phyloP scores from a whole-genome alignment of 2,329 filamentous ascomycete genomes.

The Monilinia aucupariae region DNA sequence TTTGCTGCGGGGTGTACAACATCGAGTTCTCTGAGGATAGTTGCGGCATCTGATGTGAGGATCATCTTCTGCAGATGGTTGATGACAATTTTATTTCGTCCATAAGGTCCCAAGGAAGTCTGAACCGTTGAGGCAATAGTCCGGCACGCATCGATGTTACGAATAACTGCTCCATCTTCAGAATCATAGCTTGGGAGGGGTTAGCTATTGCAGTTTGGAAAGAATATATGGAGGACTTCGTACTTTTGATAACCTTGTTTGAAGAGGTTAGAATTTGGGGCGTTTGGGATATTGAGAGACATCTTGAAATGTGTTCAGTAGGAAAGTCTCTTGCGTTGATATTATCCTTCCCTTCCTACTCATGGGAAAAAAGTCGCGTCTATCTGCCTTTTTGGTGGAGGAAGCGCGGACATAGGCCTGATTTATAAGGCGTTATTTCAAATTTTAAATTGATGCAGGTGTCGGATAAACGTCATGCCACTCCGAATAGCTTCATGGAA shows the following conservation, averaged over 20 bases:
- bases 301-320: slow-evolving; percentile 44
- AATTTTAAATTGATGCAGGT: not conserved
- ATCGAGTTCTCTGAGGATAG: slow-evolving; percentile 93
- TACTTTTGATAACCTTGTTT: slow-evolving; percentile 91
- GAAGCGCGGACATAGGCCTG: not conserved
- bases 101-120: slow-evolving; percentile 93
- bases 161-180: slow-evolving; percentile 96
- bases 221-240: slow-evolving; percentile 33
- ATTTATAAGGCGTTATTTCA: not conserved
- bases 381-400: slow-evolving; percentile 13
- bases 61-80: slow-evolving; percentile 99
- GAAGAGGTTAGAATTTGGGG: slow-evolving; percentile 89
- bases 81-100: slow-evolving; percentile 99
- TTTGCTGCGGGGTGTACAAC: slow-evolving; percentile 98
- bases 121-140: slow-evolving; percentile 94
- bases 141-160: slow-evolving; percentile 97
- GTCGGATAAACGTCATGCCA: slow-evolving; percentile 6
- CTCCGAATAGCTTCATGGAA: slow-evolving; percentile 18
- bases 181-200: slow-evolving; percentile 73
- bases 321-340: slow-evolving; percentile 15
- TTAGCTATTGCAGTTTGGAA: slow-evolving; percentile 33
- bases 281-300: slow-evolving; percentile 94
- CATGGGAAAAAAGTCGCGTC: slow-evolving; percentile 14
- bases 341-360: slow-evolving; percentile 14
- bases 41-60: slow-evolving; percentile 93